Conservation (phyloP, 257 asterid species). For the Nicotiana paniculata region DNA sequence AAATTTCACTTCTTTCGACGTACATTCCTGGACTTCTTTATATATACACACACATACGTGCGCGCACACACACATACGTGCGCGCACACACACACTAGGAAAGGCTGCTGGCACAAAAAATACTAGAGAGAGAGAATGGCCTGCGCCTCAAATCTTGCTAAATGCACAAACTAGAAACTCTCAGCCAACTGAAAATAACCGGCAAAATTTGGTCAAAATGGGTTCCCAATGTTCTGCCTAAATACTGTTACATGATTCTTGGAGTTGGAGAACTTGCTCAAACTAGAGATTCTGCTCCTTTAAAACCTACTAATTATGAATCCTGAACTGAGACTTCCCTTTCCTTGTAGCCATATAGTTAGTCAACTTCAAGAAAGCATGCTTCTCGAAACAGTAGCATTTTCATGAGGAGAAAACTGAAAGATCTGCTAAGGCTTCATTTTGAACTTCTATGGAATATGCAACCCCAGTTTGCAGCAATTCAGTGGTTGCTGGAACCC, state of each 20-base stretch:
- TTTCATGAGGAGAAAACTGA: neutral
- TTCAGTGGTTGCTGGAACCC: neutral
- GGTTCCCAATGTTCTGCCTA: too few relatives aligned
- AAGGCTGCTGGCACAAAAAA: too few relatives aligned
- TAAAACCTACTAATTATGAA: too few relatives aligned
- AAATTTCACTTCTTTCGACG: neutral
- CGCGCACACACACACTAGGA: too few relatives aligned
- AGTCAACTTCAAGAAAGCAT: neutral
- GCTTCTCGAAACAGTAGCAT: neutral
- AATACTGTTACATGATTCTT: too few relatives aligned
- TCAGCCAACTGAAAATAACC: too few relatives aligned
- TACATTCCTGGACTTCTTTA: neutral
- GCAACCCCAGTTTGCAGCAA: neutral
- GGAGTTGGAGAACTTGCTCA: too few relatives aligned
- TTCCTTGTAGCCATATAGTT: neutral
- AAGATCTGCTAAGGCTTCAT: neutral
- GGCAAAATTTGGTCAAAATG: too few relatives aligned
- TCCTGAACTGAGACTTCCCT: too few relatives aligned
- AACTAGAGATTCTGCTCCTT: too few relatives aligned
- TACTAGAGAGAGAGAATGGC: neutral
- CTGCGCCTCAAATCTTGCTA: neutral
- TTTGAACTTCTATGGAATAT: neutral
- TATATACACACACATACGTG: too few relatives aligned
- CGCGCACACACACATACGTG: too few relatives aligned
- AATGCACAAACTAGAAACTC: neutral